Conservation (phyloP, 2,329 filamentous ascomycete genomes). For the Periconia macrospinosa region DNA sequence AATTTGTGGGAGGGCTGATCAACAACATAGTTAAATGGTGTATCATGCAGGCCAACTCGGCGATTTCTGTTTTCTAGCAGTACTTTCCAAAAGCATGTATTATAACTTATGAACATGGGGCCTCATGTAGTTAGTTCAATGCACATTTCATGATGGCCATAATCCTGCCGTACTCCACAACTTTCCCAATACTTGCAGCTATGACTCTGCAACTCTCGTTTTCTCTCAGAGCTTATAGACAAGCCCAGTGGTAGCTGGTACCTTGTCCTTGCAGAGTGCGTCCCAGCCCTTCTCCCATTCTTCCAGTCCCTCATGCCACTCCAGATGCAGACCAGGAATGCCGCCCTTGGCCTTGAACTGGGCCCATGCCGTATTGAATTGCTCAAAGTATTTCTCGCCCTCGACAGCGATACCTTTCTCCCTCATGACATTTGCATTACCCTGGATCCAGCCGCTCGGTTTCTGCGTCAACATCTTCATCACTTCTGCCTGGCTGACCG, state of each 20-base stretch:
- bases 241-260: conserved; percentile 19
- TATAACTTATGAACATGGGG: conserved; percentile 28
- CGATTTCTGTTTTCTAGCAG: conserved; percentile 28
- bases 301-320: conserved; percentile 24
- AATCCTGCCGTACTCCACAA: no score
- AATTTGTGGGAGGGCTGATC: conserved; percentile 11
- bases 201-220: background rate
- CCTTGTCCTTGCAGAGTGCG: conserved; percentile 21
- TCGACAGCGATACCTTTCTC: conserved; percentile 24
- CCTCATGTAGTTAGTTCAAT: conserved; percentile 30
- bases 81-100: conserved; percentile 30
- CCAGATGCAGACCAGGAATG: conserved; percentile 13
- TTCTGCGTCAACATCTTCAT: conserved; percentile 2
- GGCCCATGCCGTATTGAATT: conserved; percentile 14
- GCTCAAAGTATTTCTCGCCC: conserved; percentile 19
- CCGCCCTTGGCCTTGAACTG: conserved; percentile 18
- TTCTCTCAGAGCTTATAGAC: conserved; percentile 12
- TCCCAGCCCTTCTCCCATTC: conserved; percentile 28
- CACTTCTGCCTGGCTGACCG: background rate
- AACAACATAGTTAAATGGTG: conserved; percentile 21
- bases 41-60: conserved; percentile 14
- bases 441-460: conserved; percentile 7
- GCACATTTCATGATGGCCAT: conserved; percentile 19
- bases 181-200: background rate
- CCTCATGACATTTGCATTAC: conserved; percentile 21